phyloP scores from a whole-genome alignment of 768 basidiomycete species.

The Boletellus sp. region DNA sequence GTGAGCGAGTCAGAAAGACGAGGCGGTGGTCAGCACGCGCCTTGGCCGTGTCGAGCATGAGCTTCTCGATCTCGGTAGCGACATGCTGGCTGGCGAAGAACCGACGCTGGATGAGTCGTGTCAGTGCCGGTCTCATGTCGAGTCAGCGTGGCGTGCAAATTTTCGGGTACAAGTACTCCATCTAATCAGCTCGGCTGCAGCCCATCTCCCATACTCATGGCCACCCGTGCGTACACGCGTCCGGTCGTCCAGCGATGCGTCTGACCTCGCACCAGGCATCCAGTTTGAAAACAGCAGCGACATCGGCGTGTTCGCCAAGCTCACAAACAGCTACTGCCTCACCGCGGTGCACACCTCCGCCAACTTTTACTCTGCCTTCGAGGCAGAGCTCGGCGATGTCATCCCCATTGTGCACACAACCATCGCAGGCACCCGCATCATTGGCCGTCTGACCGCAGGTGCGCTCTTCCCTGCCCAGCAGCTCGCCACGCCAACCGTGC shows the following conservation, averaged over 20 bases:
- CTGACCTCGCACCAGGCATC: conserved; percentile 49
- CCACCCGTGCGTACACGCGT: conserved; percentile 55
- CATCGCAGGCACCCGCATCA: conserved; percentile 90
- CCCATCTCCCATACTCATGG: conserved; percentile 38
- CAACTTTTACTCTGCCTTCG: conserved; percentile 98
- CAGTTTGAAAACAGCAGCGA: conserved; percentile 95
- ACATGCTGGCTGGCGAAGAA: not conserved
- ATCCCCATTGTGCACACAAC: conserved; percentile 95
- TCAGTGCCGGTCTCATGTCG: no score
- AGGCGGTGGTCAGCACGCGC: conserved; percentile 34
- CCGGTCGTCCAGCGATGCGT: not conserved
- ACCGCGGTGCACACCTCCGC: conserved; percentile 90
- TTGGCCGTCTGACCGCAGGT: conserved; percentile 93
- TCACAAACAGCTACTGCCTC: conserved; percentile 98
- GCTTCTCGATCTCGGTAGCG: conserved; percentile 53
- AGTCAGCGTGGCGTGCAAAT: no score
- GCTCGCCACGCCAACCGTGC: not conserved
- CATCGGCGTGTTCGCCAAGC: conserved; percentile 94
- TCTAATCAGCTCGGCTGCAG: no score
- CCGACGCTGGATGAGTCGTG: not conserved
- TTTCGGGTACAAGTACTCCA: no score
- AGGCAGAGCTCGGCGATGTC: conserved; percentile 89
- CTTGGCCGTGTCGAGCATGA: conserved; percentile 70
- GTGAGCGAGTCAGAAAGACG: not conserved
- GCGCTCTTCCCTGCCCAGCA: not conserved